Base-by-base conservation (phyloP, 352 stramenopile genomes). In the Phytophthora fragariae region DNA sequence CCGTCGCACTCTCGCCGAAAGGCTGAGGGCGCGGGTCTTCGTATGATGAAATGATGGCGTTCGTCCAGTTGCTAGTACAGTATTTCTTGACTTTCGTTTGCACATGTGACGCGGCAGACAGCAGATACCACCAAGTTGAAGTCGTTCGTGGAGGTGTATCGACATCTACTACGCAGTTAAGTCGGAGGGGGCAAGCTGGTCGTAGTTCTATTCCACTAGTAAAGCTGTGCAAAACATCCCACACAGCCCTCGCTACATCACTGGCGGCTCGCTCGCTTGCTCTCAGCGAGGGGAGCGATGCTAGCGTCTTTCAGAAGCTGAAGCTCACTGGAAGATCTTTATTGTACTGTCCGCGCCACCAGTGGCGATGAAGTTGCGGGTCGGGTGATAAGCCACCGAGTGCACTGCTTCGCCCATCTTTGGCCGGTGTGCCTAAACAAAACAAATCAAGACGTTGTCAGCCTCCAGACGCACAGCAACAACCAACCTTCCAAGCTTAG, bases 301-400 rank as follows among this genome's bases (percentile, higher is more conserved):
- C 50, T 70, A 56, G 50, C 57, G 44, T 47, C 44, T 50, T 61
- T 69, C 61, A 72, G 29, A n/a, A 67, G 50, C 63, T 68, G 24
- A 21, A 55, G 44, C 53, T 89, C 73, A 96, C 72, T 97, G 90
- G 75, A 93, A 97, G 75, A 97, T 86, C 76, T 97, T 97, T 81
- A 97, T 86, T 71, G 91, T 83, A 79, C 88, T 89, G 64, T 97
- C 90, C 5, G 90, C 90, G 19, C 90, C 90, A 33, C 84, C 81
- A 0, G 90, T 92, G 11, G 90, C 90, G 53, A 97, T 87, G 59
- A 91, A 95, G 67, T 92, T 94, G 24, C 87, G 90, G 8, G 88
- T 90, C 62, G 84, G 81, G 44, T 97, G 90, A 66, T 92, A 95
- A 37, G 68, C 75, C 17, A 97, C 88, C 19, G 85, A 81, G 70